Base-by-base conservation (phyloP, 2,329 filamentous ascomycete genomes). In the Mycosphaerella arachidis region DNA sequence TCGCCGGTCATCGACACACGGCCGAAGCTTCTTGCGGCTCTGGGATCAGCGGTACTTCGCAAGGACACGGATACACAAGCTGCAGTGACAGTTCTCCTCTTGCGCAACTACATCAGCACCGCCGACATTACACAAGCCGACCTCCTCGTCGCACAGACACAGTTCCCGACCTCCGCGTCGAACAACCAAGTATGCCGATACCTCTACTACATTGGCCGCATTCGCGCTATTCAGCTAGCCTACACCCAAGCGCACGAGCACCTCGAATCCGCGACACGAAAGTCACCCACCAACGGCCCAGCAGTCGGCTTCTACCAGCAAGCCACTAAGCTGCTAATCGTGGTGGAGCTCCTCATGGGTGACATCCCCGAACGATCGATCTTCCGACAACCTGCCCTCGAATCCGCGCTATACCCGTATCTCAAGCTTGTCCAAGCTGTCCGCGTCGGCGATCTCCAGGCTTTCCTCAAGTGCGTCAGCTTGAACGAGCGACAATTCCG, bases 121-220 rank as follows among this genome's bases (percentile, higher is more conserved):
- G 96, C 94, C 66, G 93, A 97, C 77, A 97, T 99, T 76, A 89
- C 90, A 58, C 94, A 99, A 79, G 94, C 94, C 68, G 94, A 99
- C 76, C 85, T 97, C 43, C 85, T 99, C 59, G 91, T 99, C 64
- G 93, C 91, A 33, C 94, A 99, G 78, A 96, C 94, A 31, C 88
- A 94, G 73, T 97, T 99, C 76, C 94, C 94, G 6, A 84, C 92
- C 64, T 91, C 91, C 71, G 94, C 94, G 4, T 91, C 92, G 66
- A 99, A 97, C 80, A 99, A 97, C 76, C 94, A 99, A 79, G 92
- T 99, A 66, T 95, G 94, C 64, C 87, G 94, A 63, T 99, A 96
- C 79, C 82, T 97, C 60, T 99, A 96, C 83, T 99, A 99, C 76
- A 85, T 99, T 12, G 94, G 94, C 62, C 91, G 93, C 68, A 97